Percentiles rank a stretch among this genome's conserved stretches.
Evolutionary conservation across 805 yeast species (phyloP).

Genomic region (Ogataea methylovora): DNA sequence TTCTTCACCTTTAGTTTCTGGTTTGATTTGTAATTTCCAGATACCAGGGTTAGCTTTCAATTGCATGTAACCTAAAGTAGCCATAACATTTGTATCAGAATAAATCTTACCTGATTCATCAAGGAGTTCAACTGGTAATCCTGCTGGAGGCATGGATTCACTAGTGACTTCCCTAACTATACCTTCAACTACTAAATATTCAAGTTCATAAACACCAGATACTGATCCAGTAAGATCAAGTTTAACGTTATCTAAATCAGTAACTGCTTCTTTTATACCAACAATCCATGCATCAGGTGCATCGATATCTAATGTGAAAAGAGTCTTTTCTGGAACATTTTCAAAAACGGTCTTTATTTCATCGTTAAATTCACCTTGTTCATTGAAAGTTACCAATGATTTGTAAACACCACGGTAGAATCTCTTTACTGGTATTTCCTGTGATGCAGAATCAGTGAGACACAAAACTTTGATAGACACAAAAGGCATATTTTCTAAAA

Average conservation of each 20-base stretch:
- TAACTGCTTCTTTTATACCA: conserved; percentile 37
- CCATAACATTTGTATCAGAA: conserved; percentile 66
- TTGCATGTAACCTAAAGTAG: conserved; percentile 79
- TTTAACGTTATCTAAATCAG: conserved; percentile 60
- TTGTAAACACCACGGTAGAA: conserved; percentile 46
- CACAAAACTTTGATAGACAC: not conserved
- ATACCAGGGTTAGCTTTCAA: conserved; percentile 65
- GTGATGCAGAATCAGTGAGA: conserved; percentile 6
- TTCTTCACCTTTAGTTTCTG: conserved; percentile 30
- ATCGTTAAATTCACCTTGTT: conserved; percentile 18
- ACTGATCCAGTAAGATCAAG: conserved; percentile 30
- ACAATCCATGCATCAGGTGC: conserved; percentile 66
- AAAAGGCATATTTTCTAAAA: conserved; percentile 42
- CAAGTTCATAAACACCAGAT: conserved; percentile 41
- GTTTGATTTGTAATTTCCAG: conserved; percentile 46
- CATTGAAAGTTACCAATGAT: conserved; percentile 21
- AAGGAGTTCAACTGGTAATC: conserved; percentile 38
- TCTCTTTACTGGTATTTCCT: conserved; percentile 43
- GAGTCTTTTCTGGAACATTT: conserved; percentile 41
- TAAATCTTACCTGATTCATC: conserved; percentile 11
- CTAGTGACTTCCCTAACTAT: conserved; percentile 42
- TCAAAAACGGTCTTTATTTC: conserved; percentile 27
- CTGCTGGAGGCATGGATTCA: conserved; percentile 33
- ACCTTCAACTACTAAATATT: conserved; percentile 62
- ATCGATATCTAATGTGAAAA: conserved; percentile 50